phyloP scores from a whole-genome alignment of 495 filamentous ascomycete species.

The Massariosphaeria phaeospora region DNA sequence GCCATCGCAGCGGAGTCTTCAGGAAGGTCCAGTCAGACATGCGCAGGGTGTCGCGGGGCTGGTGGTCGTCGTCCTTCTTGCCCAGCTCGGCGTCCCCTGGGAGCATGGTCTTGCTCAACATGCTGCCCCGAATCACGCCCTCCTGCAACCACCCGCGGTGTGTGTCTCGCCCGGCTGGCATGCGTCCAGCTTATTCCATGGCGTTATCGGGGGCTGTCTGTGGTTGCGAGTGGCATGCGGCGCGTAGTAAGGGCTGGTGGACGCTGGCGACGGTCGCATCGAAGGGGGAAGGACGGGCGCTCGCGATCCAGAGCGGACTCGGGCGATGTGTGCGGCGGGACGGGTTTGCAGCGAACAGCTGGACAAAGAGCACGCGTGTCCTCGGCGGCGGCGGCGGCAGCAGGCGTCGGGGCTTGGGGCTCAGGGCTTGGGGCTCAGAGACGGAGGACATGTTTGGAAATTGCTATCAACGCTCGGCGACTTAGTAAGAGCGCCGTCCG shows the following conservation, averaged over 20 bases:
- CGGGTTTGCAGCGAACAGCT: too few species aligned
- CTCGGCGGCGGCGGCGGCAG: too few species aligned
- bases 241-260: slow-evolving; percentile 1
- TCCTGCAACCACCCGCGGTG: slow-evolving; percentile 25
- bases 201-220: background rate
- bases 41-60: slow-evolving; percentile 38
- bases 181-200: slow-evolving; percentile 18
- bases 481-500: too few species aligned
- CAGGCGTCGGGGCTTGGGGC: too few species aligned
- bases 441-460: too few species aligned
- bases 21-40: slow-evolving; percentile 9
- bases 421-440: too few species aligned
- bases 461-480: too few species aligned
- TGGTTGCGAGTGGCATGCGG: slow-evolving; percentile 14
- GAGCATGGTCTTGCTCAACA: slow-evolving; percentile 45
- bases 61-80: slow-evolving; percentile 64
- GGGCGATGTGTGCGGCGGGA: too few species aligned
- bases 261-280: background rate
- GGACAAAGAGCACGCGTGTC: too few species aligned
- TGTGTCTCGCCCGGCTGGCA: slow-evolving; percentile 5
- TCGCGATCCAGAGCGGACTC: too few species aligned
- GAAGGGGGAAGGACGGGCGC: background rate
- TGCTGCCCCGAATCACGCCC: slow-evolving; percentile 22
- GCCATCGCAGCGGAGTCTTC: slow-evolving; percentile 42
- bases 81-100: slow-evolving; percentile 62